Percentiles rank a stretch among this genome's conserved stretches.
Conservation (phyloP, 2,329 filamentous ascomycete genomes). For the Cercospora nicotianae region DNA sequence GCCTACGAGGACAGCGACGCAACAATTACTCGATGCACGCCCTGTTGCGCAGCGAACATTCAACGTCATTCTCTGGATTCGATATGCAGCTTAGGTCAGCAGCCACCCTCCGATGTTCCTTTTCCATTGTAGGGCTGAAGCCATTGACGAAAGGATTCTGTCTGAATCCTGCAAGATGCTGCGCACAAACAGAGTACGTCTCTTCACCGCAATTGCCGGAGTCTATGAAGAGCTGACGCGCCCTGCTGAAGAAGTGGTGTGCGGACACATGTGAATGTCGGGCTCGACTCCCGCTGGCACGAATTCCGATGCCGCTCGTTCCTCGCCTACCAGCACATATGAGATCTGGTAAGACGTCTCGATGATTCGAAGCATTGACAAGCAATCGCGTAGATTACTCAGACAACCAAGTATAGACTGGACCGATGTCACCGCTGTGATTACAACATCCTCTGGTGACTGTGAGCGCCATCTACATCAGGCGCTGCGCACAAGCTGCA, state of each 20-base stretch:
- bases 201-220: neutral
- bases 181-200: neutral
- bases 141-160: conserved; percentile 4
- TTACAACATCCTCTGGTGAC: neutral
- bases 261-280: neutral
- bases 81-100: conserved; percentile 1
- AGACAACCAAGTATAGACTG: conserved; percentile 4
- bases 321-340: neutral
- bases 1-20: neutral
- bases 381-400: conserved; percentile 2
- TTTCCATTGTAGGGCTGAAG: neutral
- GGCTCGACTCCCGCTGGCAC: neutral
- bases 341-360: neutral
- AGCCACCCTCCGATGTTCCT: neutral
- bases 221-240: neutral
- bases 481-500: neutral
- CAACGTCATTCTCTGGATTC: neutral
- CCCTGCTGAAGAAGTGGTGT: neutral
- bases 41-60: neutral
- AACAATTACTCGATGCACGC: neutral
- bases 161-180: neutral
- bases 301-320: neutral
- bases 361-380: neutral
- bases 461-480: neutral
- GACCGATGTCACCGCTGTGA: neutral